Conservation (phyloP, 805 yeast species). For the Ascoidea rubescens region DNA sequence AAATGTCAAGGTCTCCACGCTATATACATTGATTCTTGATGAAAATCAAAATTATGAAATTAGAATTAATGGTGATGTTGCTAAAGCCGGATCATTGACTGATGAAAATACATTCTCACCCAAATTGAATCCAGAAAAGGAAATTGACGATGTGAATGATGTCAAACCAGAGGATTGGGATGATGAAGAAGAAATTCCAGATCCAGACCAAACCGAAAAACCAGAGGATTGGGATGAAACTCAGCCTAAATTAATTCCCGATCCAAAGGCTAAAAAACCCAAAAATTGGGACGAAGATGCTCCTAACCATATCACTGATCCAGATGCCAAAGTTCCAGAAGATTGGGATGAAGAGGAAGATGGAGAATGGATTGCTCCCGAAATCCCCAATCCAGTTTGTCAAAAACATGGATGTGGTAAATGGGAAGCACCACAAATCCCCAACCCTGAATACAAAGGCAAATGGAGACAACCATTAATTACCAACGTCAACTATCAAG, state of each 20-base stretch:
- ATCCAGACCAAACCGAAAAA: constrained; percentile 46
- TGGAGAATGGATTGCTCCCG: constrained; percentile 72
- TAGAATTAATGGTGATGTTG: constrained; percentile 68
- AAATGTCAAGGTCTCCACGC: constrained; percentile 37
- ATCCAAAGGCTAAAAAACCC: constrained; percentile 58
- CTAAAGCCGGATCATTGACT: constrained; percentile 53
- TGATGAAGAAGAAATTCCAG: constrained; percentile 51
- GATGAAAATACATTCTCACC: constrained; percentile 48
- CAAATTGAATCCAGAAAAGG: constrained; percentile 49
- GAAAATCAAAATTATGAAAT: constrained; percentile 62
- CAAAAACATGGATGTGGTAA: constrained; percentile 61
- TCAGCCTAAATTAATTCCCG: constrained; percentile 49
- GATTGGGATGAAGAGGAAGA: constrained; percentile 88
- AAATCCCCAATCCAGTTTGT: constrained; percentile 64
- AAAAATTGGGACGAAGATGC: constrained; percentile 66
- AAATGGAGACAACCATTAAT: constrained; percentile 62
- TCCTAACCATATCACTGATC: constrained; percentile 48
- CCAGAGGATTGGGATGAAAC: constrained; percentile 81
- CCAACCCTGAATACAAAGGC: constrained; percentile 63
- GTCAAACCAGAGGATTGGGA: constrained; percentile 75
- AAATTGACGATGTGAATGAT: constrained; percentile 43
- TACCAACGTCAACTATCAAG: constrained; percentile 64
- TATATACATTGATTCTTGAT: constrained; percentile 66
- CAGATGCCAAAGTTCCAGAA: constrained; percentile 51
- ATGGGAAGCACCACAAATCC: constrained; percentile 57